Evolutionary conservation across 306 rosid species (phyloP), one percentile per base, ranked within the genome.

Genomic region (Canavalia ensiformis): DNA sequence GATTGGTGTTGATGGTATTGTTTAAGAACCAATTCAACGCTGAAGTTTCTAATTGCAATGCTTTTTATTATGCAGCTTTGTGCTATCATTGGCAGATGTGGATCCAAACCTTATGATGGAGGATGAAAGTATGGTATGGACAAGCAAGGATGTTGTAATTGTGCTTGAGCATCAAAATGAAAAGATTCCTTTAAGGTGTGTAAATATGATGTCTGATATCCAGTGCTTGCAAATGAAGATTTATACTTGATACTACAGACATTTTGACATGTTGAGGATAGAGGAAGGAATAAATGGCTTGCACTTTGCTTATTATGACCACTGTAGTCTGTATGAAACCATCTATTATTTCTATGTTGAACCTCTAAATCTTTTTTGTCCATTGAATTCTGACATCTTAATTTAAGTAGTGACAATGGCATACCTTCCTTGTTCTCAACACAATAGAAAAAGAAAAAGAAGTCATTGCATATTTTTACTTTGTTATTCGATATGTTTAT

Each of bases 91-190:
- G 91, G 98, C 99, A 28, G 98, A 90, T 80, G 97, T 95, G 83
- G 99, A 95, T 84, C 84, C 94, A 80, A 81, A 82, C 59, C 99
- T 95, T 83, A 88, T 88, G 93, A 93, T 95, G 99, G 99, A 95
- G 84, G 97, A 92, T 54, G 98, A 90, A 79, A 93, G 97, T 86
- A 88, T 95, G 82, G 96, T 93, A 65, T 95, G 97, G 97, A 92
- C 98, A 57, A 90, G 92, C 87, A 95, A 91, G 69, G 97, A 90
- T 84, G 99, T 90, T 34, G 94, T 95, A 49, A 90, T 95, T 85
- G 98, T 95, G 70, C 94, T 95, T 55, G 98, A 95, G 90, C 99
- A 95, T 92, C 97, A 89, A 84, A 91, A 86, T 86, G 90, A 87
- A 52, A 88, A 90, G 78, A 93, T 95, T 76, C 92, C 98, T 87